A percentile compares a stretch with the other conserved stretches of the same genome.
Evolutionary conservation across 2,329 filamentous ascomycete genomes (phyloP).

Genomic region (Claviceps pazoutovae): DNA sequence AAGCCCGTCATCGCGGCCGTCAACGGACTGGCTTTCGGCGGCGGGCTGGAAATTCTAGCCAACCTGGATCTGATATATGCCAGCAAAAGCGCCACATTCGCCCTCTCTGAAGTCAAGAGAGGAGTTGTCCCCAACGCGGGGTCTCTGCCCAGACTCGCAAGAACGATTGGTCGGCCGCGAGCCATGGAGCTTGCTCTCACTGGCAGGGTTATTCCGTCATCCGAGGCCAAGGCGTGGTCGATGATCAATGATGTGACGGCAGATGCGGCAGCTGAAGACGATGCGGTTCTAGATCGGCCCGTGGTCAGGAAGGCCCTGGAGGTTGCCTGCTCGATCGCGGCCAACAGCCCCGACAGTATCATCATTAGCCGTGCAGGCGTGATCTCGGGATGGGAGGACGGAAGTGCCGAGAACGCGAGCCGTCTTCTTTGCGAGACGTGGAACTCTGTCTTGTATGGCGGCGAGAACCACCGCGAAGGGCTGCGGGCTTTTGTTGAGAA

Average conservation of each 20-base stretch:
- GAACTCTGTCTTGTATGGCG: constrained; percentile 45
- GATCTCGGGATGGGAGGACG: constrained; percentile 56
- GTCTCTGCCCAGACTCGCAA: constrained; percentile 50
- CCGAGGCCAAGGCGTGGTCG: constrained; percentile 50
- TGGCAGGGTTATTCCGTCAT: constrained; percentile 44
- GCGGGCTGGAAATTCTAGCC: constrained; percentile 62
- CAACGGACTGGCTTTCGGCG: constrained; percentile 61
- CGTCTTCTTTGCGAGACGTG: constrained; percentile 39
- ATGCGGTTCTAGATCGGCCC: constrained; percentile 5
- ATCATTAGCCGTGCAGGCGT: constrained; percentile 61
- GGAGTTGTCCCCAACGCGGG: constrained; percentile 61
- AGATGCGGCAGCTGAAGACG: constrained; percentile 13
- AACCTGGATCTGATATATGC: constrained; percentile 63
- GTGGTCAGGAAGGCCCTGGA: constrained; percentile 45
- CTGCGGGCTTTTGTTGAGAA: constrained; percentile 65
- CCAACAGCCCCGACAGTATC: constrained; percentile 60
- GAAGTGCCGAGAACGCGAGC: constrained; percentile 51
- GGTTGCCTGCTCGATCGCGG: constrained; percentile 47
- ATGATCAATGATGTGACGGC: constrained; percentile 53
- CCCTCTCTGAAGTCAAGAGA: constrained; percentile 55
- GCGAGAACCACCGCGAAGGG: constrained; percentile 63
- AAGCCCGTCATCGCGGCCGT: constrained; percentile 68
- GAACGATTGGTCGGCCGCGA: constrained; percentile 52
- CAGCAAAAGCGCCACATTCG: constrained; percentile 42
- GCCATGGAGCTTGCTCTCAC: constrained; percentile 59